These are phyloP conservation scores for Recurvomyces mirabilis DNA, from an alignment of 495 filamentous ascomycete genomes.

Conservation along the genomic window DNA sequence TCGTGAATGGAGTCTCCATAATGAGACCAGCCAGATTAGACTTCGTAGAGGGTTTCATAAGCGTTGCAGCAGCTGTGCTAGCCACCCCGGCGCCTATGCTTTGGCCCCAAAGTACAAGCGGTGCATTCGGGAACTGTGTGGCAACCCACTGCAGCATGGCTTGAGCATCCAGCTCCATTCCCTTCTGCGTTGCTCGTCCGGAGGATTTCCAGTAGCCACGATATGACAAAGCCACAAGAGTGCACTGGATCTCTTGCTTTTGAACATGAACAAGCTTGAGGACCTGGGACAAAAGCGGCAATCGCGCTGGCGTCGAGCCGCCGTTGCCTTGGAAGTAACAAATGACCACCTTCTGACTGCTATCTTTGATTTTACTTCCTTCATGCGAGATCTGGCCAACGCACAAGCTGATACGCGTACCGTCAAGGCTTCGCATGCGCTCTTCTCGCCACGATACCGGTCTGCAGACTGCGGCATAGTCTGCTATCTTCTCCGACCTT, in stretches of 20 bases:
- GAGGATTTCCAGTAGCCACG: conserved; percentile 71
- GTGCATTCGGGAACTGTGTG: neutral
- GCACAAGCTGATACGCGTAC: conserved; percentile 48
- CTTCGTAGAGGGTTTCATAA: conserved; percentile 29
- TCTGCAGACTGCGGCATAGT: conserved; percentile 46
- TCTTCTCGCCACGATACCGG: conserved; percentile 55
- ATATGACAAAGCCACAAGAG: conserved; percentile 57
- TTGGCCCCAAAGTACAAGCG: conserved; percentile 67
- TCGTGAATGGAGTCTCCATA: conserved; percentile 68
- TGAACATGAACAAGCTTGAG: conserved; percentile 19
- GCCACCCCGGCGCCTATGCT: conserved; percentile 56
- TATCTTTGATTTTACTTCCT: neutral
- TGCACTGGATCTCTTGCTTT: conserved; percentile 36
- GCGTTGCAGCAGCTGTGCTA: conserved; percentile 42
- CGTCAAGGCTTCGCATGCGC: conserved; percentile 43
- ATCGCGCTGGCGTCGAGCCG: conserved; percentile 55
- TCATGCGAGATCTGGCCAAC: conserved; percentile 33
- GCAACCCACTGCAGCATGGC: conserved; percentile 13
- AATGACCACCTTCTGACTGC: neutral
- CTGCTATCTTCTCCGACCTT: conserved; percentile 45
- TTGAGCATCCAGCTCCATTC: conserved; percentile 39
- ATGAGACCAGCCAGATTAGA: conserved; percentile 35
- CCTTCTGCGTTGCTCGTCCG: conserved; percentile 54
- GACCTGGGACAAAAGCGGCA: conserved; percentile 53
- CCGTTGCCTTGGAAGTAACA: conserved; percentile 40